These are phyloP conservation scores for Quambalaria eucalypti DNA, from an alignment of 1,284 basidiomycete species.

Conservation along the genomic window DNA sequence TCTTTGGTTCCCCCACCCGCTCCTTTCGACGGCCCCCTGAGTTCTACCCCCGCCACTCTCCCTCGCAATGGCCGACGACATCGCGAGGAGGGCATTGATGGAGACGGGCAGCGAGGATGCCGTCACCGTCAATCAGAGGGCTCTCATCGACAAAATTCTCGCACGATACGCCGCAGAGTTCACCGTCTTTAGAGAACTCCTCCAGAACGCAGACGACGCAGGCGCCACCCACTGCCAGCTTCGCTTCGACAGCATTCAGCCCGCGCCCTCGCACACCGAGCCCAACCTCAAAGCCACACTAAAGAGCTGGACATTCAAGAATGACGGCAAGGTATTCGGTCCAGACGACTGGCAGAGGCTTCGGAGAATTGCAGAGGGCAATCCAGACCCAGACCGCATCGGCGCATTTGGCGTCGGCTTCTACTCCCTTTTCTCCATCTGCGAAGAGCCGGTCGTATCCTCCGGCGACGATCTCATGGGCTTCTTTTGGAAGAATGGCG, in stretches of 20 bases:
- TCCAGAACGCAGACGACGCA: constrained; percentile 94
- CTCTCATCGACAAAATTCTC: constrained; percentile 55
- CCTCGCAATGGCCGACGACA: constrained; percentile 2
- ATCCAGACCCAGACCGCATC: constrained; percentile 53
- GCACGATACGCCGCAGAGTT: constrained; percentile 83
- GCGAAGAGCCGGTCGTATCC: constrained; percentile 80
- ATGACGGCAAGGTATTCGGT: constrained; percentile 59
- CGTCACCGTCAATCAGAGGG: constrained; percentile 86
- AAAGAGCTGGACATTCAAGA: constrained; percentile 59
- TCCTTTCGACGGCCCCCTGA: background rate
- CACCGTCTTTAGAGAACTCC: constrained; percentile 67
- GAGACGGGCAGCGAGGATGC: constrained; percentile 53
- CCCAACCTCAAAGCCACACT: constrained; percentile 44
- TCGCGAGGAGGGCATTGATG: constrained; percentile 16
- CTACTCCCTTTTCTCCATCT: constrained; percentile 52
- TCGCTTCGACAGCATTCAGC: constrained; percentile 27
- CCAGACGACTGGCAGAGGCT: constrained; percentile 44
- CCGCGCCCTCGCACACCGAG: background rate
- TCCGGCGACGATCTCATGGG: constrained; percentile 77
- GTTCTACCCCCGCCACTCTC: too few relatives aligned
- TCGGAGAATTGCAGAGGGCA: constrained; percentile 49
- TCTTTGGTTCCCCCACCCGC: too few relatives aligned
- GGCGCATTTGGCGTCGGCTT: constrained; percentile 52
- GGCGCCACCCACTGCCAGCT: constrained; percentile 53
- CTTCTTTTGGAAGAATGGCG: constrained; percentile 74